Base-by-base conservation (phyloP, 2,329 filamentous ascomycete species). In the Xylariaceae sp. region DNA sequence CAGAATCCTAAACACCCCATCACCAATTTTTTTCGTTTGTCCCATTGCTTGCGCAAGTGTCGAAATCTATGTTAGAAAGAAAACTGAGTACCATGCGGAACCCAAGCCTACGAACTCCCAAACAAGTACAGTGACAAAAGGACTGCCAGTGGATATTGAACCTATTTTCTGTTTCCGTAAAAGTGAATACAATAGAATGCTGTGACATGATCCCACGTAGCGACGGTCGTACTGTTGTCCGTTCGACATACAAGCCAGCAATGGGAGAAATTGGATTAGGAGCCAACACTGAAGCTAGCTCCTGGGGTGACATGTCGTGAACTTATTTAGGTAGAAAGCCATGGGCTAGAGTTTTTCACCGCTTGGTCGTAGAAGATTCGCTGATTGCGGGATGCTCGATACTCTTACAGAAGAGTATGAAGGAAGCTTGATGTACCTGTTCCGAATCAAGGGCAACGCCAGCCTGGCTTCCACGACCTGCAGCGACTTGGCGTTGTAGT, bases 251-350 rank as follows among this genome's bases (percentile, higher is more conserved):
- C 8, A 13, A 37, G 26, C 33, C 29, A 42, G 21, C 39, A 42
- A 42, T 11, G 30, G 20, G 36, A 26, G 39, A 48, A 55, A 49
- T 49, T 58, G 56, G 56, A 58, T 56, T 52, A 51, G 15, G 18
- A 41, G 49, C 27, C 39, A 40, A 45, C 29, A 48, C 36, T 42
- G 42, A 24, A 46, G 48, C 55, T 52, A 55, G 52, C 52, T 47
- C 47, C 40, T 30, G 26, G n/a, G 54, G 46, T 63, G 64, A 64
- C 61, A 58, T 62, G 63, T 66, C 61, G 61, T 59, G 59, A 61
- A 46, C 50, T 53, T 51, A 57, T 64, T 57, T 57, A 33, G 53
- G 43, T 33, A 65, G 49, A 62, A 50, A 50, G 35, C 39, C 27
- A 21, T 26, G 41, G 42, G 23, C 18, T 18, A 16, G n/a, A 40